Evolutionary conservation across 2,329 filamentous ascomycete species (phyloP).

Genomic region (Calonectria ilicicola): DNA sequence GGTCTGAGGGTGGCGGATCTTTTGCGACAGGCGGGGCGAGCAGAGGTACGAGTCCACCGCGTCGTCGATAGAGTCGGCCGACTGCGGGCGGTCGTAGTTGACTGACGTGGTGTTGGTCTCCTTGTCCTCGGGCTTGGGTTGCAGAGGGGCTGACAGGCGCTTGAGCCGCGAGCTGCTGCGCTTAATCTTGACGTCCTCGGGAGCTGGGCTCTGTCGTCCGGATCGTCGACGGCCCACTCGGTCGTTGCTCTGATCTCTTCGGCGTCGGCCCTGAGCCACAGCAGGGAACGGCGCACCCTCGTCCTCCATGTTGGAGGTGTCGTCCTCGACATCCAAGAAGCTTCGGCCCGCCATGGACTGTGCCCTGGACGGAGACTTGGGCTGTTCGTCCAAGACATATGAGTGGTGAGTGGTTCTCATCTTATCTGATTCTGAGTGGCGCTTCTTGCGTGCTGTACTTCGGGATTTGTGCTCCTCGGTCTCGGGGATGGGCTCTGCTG

Average conservation of each 20-base stretch:
- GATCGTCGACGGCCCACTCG: slow-evolving; percentile 58
- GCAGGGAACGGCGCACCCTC: slow-evolving; percentile 79
- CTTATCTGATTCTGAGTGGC: slow-evolving; percentile 23
- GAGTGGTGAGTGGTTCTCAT: slow-evolving; percentile 26
- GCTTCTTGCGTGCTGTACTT: slow-evolving; percentile 33
- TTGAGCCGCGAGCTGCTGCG: slow-evolving; percentile 70
- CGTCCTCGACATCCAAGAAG: slow-evolving; percentile 45
- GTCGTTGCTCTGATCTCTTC: slow-evolving; percentile 62
- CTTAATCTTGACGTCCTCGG: slow-evolving; percentile 60
- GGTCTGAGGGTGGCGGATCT: slow-evolving; percentile 85
- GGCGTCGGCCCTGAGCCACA: slow-evolving; percentile 70
- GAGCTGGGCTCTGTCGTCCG: slow-evolving; percentile 62
- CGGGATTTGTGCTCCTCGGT: slow-evolving; percentile 48
- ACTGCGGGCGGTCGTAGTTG: slow-evolving; percentile 79
- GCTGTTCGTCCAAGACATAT: slow-evolving; percentile 39
- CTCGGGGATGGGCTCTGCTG: slow-evolving; percentile 58
- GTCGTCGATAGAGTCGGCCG: slow-evolving; percentile 88
- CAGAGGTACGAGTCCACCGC: slow-evolving; percentile 88
- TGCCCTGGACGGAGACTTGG: slow-evolving; percentile 29
- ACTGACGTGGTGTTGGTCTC: slow-evolving; percentile 53
- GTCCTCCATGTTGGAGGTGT: slow-evolving; percentile 55
- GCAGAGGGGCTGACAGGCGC: slow-evolving; percentile 64
- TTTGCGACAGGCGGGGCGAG: slow-evolving; percentile 87
- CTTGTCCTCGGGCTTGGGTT: slow-evolving; percentile 54
- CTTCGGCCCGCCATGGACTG: slow-evolving; percentile 34